phyloP scores from a whole-genome alignment of 2,329 filamentous ascomycete species.

The Coccinonectria pachysandricola region DNA sequence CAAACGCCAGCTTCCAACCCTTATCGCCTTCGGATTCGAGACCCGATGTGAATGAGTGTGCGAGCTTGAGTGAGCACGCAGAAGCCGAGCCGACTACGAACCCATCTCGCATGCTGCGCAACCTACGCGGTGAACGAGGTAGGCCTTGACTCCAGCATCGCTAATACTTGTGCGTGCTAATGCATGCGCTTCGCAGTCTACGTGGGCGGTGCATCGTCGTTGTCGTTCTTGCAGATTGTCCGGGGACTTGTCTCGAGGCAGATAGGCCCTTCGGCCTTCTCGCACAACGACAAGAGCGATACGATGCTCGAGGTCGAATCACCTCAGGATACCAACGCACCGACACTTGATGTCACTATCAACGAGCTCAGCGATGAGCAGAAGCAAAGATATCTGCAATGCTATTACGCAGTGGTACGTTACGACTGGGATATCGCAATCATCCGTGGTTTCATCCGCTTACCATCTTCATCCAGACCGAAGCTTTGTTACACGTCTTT shows the following conservation, averaged over 20 bases:
- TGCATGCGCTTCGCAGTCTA: not conserved
- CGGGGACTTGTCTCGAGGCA: not conserved
- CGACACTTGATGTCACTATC: not conserved
- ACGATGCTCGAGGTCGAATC: slow-evolving; percentile 1
- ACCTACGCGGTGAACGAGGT: not conserved
- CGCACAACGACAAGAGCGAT: not conserved
- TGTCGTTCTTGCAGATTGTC: slow-evolving; percentile 6
- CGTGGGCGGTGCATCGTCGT: not conserved
- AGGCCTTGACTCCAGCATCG: not conserved
- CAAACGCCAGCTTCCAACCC: not conserved
- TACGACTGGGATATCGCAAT: not conserved
- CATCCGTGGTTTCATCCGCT: not conserved
- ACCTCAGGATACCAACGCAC: too few species aligned
- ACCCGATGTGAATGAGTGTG: not conserved
- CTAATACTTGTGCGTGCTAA: not conserved
- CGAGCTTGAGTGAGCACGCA: not conserved
- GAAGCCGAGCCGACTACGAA: not conserved
- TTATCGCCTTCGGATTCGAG: not conserved
- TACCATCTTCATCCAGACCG: not conserved
- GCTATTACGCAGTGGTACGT: slow-evolving; percentile 1
- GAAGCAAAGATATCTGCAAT: not conserved
- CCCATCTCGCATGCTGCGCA: not conserved
- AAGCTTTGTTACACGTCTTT: not conserved
- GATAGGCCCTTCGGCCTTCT: slow-evolving; percentile 1
- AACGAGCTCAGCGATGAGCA: not conserved